These are phyloP conservation scores for Nymphaea colorata DNA, from an alignment of 164 flowering plant genomes.

Conservation along the genomic window DNA sequence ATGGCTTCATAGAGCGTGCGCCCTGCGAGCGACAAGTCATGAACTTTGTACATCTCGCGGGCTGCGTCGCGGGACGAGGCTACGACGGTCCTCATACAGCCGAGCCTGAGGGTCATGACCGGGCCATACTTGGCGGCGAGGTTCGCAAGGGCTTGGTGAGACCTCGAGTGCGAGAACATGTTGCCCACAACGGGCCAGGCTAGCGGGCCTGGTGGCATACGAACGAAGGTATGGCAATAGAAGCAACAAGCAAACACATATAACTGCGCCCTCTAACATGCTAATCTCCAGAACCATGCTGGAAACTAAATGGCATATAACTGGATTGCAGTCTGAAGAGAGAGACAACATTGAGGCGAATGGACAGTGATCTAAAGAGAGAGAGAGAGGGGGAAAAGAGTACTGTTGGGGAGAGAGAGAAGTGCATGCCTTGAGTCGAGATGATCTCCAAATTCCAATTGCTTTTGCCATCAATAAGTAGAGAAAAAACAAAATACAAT, in stretches of 20 bases:
- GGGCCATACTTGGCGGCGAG: conserved; percentile 11
- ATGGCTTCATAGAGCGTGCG: conserved; percentile 7
- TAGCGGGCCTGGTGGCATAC: conserved; percentile 10
- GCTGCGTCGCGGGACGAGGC: conserved; percentile 12
- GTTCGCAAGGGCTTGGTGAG: conserved; percentile 9
- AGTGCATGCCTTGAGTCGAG: no score
- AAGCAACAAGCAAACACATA: not conserved
- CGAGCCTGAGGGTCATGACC: conserved; percentile 9
- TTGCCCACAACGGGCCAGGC: conserved; percentile 10
- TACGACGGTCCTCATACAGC: conserved; percentile 10
- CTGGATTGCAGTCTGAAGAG: no score
- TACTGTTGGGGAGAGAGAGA: no score
- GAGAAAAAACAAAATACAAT: no score
- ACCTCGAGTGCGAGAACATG: conserved; percentile 4
- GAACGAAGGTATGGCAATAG: not conserved
- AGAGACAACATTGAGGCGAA: not conserved
- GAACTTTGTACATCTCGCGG: conserved; percentile 16
- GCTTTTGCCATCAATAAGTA: no score
- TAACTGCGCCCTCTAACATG: not conserved
- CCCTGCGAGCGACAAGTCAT: conserved; percentile 9
- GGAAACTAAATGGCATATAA: no score
- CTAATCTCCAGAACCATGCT: not conserved
- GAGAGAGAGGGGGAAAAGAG: no score
- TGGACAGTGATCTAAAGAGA: no score
- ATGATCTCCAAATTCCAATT: no score